A percentile compares a stretch with the other conserved stretches of the same genome.
phyloP scores from a whole-genome alignment of 2,329 filamentous ascomycete genomes.

The Stachybotrys echinatus region DNA sequence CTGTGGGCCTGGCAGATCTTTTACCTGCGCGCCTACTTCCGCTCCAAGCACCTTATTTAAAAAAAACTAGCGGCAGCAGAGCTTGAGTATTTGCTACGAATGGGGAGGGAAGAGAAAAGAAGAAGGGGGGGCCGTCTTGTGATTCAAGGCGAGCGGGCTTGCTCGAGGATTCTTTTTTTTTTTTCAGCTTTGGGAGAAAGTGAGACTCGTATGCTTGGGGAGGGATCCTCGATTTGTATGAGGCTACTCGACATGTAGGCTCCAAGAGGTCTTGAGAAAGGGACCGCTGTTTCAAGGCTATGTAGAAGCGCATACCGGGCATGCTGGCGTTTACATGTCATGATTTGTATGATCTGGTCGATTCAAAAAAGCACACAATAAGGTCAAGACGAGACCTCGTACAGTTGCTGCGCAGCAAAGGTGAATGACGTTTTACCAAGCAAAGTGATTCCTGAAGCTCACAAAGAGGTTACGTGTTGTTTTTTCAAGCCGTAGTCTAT shows the following conservation, averaged over 20 bases:
- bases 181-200: too few relatives aligned
- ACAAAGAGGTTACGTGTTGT: too few relatives aligned
- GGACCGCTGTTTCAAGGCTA: background rate
- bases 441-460: too few relatives aligned
- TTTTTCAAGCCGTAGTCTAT: too few relatives aligned
- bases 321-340: conserved; percentile 15
- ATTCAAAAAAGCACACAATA: background rate
- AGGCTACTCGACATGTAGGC: too few relatives aligned
- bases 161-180: too few relatives aligned
- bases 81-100: background rate
- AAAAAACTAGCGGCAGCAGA: background rate
- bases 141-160: background rate
- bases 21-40: conserved; percentile 95
- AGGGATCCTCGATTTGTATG: too few relatives aligned
- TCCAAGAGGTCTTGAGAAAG: background rate
- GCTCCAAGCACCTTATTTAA: conserved; percentile 44
- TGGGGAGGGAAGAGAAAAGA: background rate
- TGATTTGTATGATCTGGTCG: conserved; percentile 3
- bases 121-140: background rate
- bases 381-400: background rate
- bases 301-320: background rate
- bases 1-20: conserved; percentile 97
- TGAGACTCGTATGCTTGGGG: too few relatives aligned
- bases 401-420: too few relatives aligned
- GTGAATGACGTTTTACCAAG: too few relatives aligned